Evolutionary conservation across 345 rosid species (phyloP), one percentile per base, ranked within the genome.

Genomic region (Gossypium mustelinum): DNA sequence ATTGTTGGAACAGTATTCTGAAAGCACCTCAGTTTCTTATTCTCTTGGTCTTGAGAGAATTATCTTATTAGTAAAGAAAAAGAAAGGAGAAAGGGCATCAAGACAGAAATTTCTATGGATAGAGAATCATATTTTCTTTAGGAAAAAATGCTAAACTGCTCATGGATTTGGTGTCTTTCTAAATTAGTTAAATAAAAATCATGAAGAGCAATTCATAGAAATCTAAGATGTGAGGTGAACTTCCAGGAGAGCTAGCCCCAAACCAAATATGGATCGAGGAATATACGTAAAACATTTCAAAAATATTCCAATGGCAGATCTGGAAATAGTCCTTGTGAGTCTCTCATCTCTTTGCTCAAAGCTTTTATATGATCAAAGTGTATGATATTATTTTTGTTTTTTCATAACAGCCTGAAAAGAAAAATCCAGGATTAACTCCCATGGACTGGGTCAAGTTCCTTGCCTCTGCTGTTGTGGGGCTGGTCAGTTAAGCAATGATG

Each of bases 391-490:
- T 67, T 74, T 17, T 62, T 27, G 3, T 20, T 51, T 2, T 3
- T 50, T 56, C 74, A 78, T 68, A 67, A 82, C 92, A 95, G 99
- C 98, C 99, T 59, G 99, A 95, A 84, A 95, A 95, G 89, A 89
- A 88, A 82, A 95, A 89, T 79, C 99, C 99, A 34, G 97, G 98
- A 69, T 82, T 95, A 79, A 95, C 99, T 73, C 99, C 99, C 58
- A 84, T 90, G 93, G 99, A 95, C 80, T 95, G 99, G 99, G 97
- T 93, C 86, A 95, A 86, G 85, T 95, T 95, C 78, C 77, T 95
- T 45, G 86, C 68, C 78, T 91, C 99, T 75, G 96, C 99, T n/a
- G 81, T 91, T 22, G 92, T 91, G 81, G 99, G 99, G 65, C 84
- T 95, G 97, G 98, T 95, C 68, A 80, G 98, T 73, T 27, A 55